Base-by-base conservation (phyloP, 495 filamentous ascomycete genomes). In the Talaromyces wortmannii region DNA sequence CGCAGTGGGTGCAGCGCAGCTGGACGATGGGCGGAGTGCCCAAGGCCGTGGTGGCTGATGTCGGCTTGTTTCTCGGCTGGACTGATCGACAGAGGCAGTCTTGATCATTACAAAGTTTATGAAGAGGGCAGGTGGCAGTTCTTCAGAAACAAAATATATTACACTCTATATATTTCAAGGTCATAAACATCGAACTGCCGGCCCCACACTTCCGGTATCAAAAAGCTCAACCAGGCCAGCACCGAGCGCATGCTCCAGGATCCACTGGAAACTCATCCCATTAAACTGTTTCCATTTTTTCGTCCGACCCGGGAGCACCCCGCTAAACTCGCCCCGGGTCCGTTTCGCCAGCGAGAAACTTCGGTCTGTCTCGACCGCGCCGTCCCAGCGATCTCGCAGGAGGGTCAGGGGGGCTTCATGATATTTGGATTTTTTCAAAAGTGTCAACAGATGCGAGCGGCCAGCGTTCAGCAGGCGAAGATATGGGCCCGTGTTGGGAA, bases 241-340 rank as follows among this genome's bases (percentile, higher is more conserved):
- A 0, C 90, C 90, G 11, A 92, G 78, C 43, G 87, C 86, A 63
- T 94, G 89, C 40, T 83, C 86, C 13, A 95, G 60, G 10, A 87
- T 78, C 88, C 88, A 95, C 45, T 85, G 83, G 64, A 94, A 95
- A 8, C 69, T 72, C 62, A 94, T 70, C 3, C 91, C 91, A 58
- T 85, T 84, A 56, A 91, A 83, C 6, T 86, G 79, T 64, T 83
- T 88, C 91, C 91, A 96, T 67, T 89, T 92, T 65, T 81, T 84
- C 15, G 90, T 80, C 61, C 82, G 75, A 0, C 86, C 89, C 0
- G 88, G 88, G 17, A 91, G 56, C n/a, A 91, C 71, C 0, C 86
- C 87, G 0, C 72, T 70, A 62, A 82, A 87, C 63, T 90, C 87
- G 0, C 89, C 85, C 52, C 89, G 74, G 3, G 75, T 73, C 57